A percentile compares a stretch with the other conserved stretches of the same genome.
phyloP scores from a whole-genome alignment of 2,329 filamentous ascomycete species.

The Immersiporthe knoxdaviesiana region DNA sequence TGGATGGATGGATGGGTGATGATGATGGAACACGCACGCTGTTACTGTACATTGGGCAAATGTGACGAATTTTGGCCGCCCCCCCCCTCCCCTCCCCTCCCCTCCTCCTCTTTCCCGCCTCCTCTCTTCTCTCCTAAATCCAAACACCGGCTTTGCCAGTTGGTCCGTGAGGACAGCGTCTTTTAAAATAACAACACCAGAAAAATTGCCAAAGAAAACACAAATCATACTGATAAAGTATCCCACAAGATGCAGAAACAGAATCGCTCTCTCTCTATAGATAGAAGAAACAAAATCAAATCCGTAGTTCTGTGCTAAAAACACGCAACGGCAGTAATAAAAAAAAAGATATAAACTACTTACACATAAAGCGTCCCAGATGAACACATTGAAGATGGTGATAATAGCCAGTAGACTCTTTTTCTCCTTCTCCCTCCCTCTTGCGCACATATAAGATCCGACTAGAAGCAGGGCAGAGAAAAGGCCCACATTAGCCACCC shows the following conservation, averaged over 20 bases:
- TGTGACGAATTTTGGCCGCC: not conserved
- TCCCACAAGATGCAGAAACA: not conserved
- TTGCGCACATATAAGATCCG: not conserved
- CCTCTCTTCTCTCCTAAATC: not conserved
- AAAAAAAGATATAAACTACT: not conserved
- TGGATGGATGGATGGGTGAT: not conserved
- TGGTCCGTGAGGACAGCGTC: not conserved
- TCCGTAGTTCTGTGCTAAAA: not conserved
- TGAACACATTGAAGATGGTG: not conserved
- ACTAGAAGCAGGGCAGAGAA: not conserved
- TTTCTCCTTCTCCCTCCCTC: not conserved
- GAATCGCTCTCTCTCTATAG: not conserved
- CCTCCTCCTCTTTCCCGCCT: too few relatives aligned
- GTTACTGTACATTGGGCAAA: not conserved
- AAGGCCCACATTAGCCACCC: not conserved
- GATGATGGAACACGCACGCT: not conserved
- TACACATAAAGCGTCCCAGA: not conserved
- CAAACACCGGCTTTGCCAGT: not conserved
- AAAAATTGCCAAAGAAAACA: too few relatives aligned
- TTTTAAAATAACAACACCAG: not conserved
- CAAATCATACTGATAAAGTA: not conserved
- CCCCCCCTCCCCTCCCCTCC: too few relatives aligned
- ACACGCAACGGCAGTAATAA: not conserved
- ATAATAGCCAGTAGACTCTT: not conserved
- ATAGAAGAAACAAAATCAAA: not conserved